phyloP scores from a whole-genome alignment of 2,329 filamentous ascomycete species.

The Tolypocladium capitatum region DNA sequence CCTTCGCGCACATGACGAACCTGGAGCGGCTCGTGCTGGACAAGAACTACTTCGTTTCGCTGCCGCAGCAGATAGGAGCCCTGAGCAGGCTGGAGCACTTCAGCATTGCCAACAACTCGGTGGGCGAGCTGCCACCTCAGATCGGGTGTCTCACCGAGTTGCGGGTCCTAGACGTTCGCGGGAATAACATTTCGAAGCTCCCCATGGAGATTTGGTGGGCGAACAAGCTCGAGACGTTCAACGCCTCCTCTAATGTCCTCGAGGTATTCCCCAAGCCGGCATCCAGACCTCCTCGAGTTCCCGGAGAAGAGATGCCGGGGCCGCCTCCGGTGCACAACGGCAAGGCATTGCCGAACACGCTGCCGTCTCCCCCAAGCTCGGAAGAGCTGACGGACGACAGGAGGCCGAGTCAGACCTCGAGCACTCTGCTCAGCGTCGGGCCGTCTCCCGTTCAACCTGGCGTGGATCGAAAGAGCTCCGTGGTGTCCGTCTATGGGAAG shows the following conservation, averaged over 20 bases:
- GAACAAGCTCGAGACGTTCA: conserved; percentile 76
- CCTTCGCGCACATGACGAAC: conserved; percentile 78
- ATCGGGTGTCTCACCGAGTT: conserved; percentile 81
- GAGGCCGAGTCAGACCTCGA: conserved; percentile 74
- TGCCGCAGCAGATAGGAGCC: conserved; percentile 75
- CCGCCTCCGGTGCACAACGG: conserved; percentile 23
- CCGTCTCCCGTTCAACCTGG: conserved; percentile 52
- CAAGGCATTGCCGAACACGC: conserved; percentile 25
- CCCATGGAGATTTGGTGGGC: conserved; percentile 96
- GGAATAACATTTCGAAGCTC: conserved; percentile 83
- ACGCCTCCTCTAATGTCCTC: conserved; percentile 89
- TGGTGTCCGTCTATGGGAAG: conserved; percentile 67
- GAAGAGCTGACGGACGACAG: conserved; percentile 63
- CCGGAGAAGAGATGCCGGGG: conserved; percentile 31
- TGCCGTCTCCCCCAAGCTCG: conserved; percentile 54
- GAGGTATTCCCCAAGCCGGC: conserved; percentile 81
- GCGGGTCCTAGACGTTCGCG: conserved; percentile 72
- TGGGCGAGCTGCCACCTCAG: conserved; percentile 72
- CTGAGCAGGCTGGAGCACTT: conserved; percentile 77
- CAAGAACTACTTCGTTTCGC: conserved; percentile 87
- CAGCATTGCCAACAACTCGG: conserved; percentile 83
- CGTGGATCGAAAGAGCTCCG: conserved; percentile 64
- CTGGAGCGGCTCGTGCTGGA: conserved; percentile 80
- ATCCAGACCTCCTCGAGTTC: conserved; percentile 51
- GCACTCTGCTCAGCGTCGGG: conserved; percentile 60